Percentiles rank a stretch among this genome's conserved stretches.
phyloP scores from a whole-genome alignment of 2,329 filamentous ascomycete genomes.

The Scytalidium sp. region DNA sequence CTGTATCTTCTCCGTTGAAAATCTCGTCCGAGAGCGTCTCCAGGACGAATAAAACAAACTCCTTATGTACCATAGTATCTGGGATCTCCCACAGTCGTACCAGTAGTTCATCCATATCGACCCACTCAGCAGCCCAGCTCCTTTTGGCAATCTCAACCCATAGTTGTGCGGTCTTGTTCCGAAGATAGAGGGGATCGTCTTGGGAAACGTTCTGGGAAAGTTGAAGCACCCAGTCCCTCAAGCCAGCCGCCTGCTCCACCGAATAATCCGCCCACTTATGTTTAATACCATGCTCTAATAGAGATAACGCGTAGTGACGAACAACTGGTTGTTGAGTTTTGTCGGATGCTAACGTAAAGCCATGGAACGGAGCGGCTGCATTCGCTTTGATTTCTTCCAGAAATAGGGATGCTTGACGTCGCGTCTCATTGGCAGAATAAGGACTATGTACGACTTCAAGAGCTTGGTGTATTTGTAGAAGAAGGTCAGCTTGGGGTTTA shows the following conservation, averaged over 20 bases:
- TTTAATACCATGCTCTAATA: slow-evolving; percentile 86
- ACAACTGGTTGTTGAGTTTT: slow-evolving; percentile 74
- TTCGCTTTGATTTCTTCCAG: slow-evolving; percentile 83
- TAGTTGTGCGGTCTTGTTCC: slow-evolving; percentile 90
- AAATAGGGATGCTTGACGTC: slow-evolving; percentile 78
- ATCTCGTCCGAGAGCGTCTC: slow-evolving; percentile 94
- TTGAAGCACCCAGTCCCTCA: slow-evolving; percentile 75
- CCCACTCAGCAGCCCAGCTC: slow-evolving; percentile 90
- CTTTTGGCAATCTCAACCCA: slow-evolving; percentile 96
- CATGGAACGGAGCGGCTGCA: slow-evolving; percentile 77
- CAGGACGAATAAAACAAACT: slow-evolving; percentile 82
- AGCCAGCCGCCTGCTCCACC: slow-evolving; percentile 60
- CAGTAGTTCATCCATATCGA: slow-evolving; percentile 86
- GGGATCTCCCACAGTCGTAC: slow-evolving; percentile 76
- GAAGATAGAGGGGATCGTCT: slow-evolving; percentile 75
- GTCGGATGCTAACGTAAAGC: slow-evolving; percentile 78
- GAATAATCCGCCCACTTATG: slow-evolving; percentile 79
- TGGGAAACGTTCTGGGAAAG: slow-evolving; percentile 70
- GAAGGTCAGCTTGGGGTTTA: slow-evolving; percentile 24
- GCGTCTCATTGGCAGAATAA: slow-evolving; percentile 74
- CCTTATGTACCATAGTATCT: slow-evolving; percentile 65
- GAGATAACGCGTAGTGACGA: slow-evolving; percentile 88
- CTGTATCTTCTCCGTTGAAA: slow-evolving; percentile 85
- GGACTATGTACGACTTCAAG: slow-evolving; percentile 85
- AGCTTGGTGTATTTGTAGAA: slow-evolving; percentile 75